Conservation (phyloP, 116 monocot species). For the Cymodocea nodosa region DNA sequence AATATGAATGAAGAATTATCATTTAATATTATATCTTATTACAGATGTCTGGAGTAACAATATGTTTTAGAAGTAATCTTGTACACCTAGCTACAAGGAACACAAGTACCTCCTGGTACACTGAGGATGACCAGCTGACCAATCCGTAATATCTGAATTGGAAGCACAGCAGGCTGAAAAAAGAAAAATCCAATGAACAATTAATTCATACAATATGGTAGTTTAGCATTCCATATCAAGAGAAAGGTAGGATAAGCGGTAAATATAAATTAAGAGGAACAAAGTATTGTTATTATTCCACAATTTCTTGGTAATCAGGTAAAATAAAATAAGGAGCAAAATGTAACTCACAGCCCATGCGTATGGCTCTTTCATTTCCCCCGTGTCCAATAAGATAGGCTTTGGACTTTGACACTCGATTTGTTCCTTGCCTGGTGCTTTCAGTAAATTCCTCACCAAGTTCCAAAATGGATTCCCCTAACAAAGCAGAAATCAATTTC, state of each 20-base stretch:
- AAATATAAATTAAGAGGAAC: neutral
- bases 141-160: constrained; percentile 76
- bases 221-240: neutral
- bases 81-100: neutral
- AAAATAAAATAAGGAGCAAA: constrained; percentile 1
- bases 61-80: too few species aligned
- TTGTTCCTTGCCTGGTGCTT: constrained; percentile 65
- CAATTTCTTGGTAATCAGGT: neutral
- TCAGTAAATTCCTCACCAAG: constrained; percentile 72
- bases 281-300: neutral
- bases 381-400: constrained; percentile 91
- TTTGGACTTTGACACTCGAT: constrained; percentile 84
- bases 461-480: constrained; percentile 98
- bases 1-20: too few species aligned
- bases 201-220: neutral
- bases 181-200: neutral
- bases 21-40: too few species aligned
- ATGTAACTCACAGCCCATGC: constrained; percentile 69
- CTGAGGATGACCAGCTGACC: constrained; percentile 85
- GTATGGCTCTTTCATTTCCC: constrained; percentile 95
- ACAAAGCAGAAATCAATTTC: constrained; percentile 1
- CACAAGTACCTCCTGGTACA: constrained; percentile 78
- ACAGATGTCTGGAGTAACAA: too few species aligned
- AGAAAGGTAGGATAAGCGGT: constrained; percentile 21
- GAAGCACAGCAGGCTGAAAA: constrained; percentile 83